Evolutionary conservation across 306 rosid genomes (phyloP), one percentile per base, ranked within the genome.

Genomic region (Prosopis cineraria): DNA sequence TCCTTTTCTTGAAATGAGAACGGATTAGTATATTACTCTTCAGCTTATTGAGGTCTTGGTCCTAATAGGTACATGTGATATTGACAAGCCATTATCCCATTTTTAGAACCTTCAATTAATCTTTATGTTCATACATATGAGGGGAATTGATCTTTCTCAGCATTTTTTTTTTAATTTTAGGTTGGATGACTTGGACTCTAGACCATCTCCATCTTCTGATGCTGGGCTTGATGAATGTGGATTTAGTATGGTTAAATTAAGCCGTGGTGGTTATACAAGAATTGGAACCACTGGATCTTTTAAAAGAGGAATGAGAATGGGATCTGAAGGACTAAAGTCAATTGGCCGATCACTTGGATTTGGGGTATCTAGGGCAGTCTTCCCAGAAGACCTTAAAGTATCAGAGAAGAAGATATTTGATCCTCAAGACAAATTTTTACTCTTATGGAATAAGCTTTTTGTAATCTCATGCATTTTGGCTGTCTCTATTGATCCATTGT

Each of bases 241-340:
- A 67, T 91, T 91, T 83, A 80, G 79, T 77, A 85, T 87, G 50
- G 97, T 88, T 52, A 90, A 91, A 86, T 84, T 91, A 79, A 82
- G 76, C 73, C 87, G 87, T 73, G 72, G 83, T 76, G 91, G 81
- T 43, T 90, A 79, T 80, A 86, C 81, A 44, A 91, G 87, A 81
- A 84, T 88, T 82, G 78, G 88, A 71, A 83, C 96, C 31, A 86
- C 96, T 74, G 85, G 92, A 80, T 95, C 99, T 60, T 93, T 95
- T 58, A 93, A 91, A 81, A 92, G 79, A 84, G 97, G 97, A 78
- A 89, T 95, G 98, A 89, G 55, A 82, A 92, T 87, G 85, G 97
- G 98, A 22, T 95, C 98, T 10, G 98, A 89, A 88, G 98, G 98
- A 81, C 89, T 95, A 44, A 92, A 92, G 85, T 90, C 93, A 34